Evolutionary conservation across 1,139 yeast genomes (phyloP), one percentile per base, ranked within the genome.

Genomic region (Blastobotrys aristatus): DNA sequence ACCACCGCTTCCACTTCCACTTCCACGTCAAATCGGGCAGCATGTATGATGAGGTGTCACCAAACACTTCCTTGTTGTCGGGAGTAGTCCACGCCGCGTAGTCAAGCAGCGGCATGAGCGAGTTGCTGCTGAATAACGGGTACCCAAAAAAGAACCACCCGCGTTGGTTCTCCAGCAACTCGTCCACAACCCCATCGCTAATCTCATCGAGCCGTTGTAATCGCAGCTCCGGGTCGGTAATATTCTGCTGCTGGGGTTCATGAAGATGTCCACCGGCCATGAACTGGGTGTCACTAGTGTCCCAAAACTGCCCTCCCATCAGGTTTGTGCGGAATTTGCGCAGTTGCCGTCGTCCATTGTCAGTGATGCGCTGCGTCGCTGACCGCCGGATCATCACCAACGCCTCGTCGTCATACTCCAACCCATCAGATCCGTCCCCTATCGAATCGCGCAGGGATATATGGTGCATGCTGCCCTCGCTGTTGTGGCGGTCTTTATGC

Each of bases 1-100:
- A 81, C 94, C 92, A 84, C 27, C 70, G 64, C 32, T 72, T 71
- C 94, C 94, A 84, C 22, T 67, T 61, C 94, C 94, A 84, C 49
- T 65, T 64, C 94, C 92, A 84, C 46, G 73, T 64, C 37, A 77
- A 68, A 52, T 80, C 86, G 0, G 94, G 92, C 17, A 82, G 68
- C 1, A 85, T 80, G 49, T 72, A 77, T 48, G 77, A 69, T 11
- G 62, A 59, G 21, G 79, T 53, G 40, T 66, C 68, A 20, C 64
- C 66, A 14, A 73, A 63, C 30, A 70, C 63, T 4, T 57, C 48
- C n/a, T 54, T 47, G 14, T 61, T 68, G 13, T 57, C 50, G 4
- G 53, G 54, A 22, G 62, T 55, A 2, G 68, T 62, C 69, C 67
- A 70, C 8, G 63, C 57, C 4, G 78, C 70, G 1, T 89, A 88